Percentiles rank a stretch among this genome's conserved stretches.
phyloP scores from a whole-genome alignment of 805 yeast genomes.

The Kodamaea fukazawae region DNA sequence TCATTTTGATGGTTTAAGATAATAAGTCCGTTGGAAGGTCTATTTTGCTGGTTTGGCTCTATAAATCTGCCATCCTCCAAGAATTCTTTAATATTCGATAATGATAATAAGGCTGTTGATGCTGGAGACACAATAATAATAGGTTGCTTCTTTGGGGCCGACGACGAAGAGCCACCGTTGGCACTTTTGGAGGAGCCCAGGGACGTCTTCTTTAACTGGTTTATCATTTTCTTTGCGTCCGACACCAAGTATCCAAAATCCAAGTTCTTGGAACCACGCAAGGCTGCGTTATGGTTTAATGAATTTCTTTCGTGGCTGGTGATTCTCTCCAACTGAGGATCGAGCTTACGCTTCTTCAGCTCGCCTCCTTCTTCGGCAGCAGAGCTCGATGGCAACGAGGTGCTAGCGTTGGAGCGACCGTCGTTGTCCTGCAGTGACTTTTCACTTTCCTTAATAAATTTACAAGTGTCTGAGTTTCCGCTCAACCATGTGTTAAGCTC shows the following conservation, averaged over 20 bases:
- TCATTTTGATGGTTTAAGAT: constrained; percentile 57
- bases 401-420: neutral
- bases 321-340: constrained; percentile 51
- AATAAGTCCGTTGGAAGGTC: constrained; percentile 38
- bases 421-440: neutral
- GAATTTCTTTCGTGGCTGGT: constrained; percentile 48
- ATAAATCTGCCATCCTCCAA: constrained; percentile 69
- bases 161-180: constrained; percentile 36
- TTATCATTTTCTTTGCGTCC: constrained; percentile 61
- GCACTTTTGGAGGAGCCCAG: constrained; percentile 69
- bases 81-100: constrained; percentile 40
- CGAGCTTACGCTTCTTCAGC: constrained; percentile 21
- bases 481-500: constrained; percentile 80
- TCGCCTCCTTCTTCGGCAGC: constrained; percentile 4
- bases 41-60: constrained; percentile 45
- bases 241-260: constrained; percentile 67
- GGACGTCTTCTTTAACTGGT: constrained; percentile 49
- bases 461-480: constrained; percentile 62
- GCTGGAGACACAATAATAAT: constrained; percentile 45
- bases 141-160: constrained; percentile 36
- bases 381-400: constrained; percentile 17
- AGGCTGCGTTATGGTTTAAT: constrained; percentile 56
- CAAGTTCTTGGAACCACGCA: constrained; percentile 64
- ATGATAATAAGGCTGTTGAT: constrained; percentile 40
- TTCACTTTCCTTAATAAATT: constrained; percentile 41